Conservation (phyloP, 257 asterid genomes). For the Leonotis leonurus region DNA sequence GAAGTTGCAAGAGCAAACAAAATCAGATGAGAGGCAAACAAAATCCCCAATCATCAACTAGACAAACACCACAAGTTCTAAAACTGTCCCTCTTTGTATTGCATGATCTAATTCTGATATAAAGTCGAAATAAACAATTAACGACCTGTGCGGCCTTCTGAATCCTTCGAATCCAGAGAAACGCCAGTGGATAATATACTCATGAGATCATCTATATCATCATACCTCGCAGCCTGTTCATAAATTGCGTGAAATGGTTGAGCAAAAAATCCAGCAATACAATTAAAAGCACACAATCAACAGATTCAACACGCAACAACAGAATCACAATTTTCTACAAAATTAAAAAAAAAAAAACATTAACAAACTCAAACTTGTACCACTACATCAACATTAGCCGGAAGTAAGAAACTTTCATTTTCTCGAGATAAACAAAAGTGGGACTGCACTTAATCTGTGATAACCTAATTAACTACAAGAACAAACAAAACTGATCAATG, state of each 20-base stretch:
- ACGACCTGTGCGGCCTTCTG: conserved; percentile 77
- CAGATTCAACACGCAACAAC: too few species aligned
- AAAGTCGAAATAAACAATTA: not conserved
- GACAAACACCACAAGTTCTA: not conserved
- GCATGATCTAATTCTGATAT: too few species aligned
- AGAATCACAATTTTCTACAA: not conserved
- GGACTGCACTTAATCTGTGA: not conserved
- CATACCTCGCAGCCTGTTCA: conserved; percentile 77
- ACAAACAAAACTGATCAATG: not conserved
- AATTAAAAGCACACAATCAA: not conserved
- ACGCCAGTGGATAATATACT: conserved; percentile 53
- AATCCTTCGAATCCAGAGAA: conserved; percentile 63
- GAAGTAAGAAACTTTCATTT: not conserved
- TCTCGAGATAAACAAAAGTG: not conserved
- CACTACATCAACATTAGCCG: not conserved
- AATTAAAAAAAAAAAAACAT: not conserved
- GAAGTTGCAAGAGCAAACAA: conserved; percentile 9
- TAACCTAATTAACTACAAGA: not conserved
- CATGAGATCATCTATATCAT: conserved; percentile 58
- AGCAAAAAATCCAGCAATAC: conserved; percentile 5
- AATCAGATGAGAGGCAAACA: not conserved
- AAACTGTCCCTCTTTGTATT: not conserved
- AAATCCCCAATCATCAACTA: not conserved
- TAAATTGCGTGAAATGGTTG: not conserved
- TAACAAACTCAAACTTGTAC: not conserved